These are phyloP conservation scores for Helicostylum pulchrum DNA, from an alignment of 192 early-diverging fungal species.

Conservation along the genomic window DNA sequence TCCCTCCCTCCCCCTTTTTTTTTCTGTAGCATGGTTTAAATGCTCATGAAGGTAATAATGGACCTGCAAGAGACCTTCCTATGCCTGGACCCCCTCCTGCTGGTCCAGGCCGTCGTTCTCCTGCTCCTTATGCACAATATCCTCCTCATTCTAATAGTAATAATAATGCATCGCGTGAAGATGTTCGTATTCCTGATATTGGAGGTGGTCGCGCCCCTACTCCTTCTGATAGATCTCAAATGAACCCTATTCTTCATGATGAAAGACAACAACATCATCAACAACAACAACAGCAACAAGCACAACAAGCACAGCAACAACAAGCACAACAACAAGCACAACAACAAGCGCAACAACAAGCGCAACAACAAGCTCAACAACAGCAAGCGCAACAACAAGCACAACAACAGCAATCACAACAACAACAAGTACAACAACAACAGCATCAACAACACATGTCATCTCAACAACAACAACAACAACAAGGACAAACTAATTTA, in stretches of 20 bases:
- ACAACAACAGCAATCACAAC: not conserved
- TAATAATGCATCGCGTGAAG: conserved; percentile 21
- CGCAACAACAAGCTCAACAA: not conserved
- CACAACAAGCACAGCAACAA: not conserved
- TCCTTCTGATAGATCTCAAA: conserved; percentile 36
- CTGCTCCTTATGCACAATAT: conserved; percentile 23
- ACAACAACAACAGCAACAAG: not conserved
- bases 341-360: conserved; percentile 3
- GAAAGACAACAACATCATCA: conserved; percentile 11
- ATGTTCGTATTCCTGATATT: conserved; percentile 39
- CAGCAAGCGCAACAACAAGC: not conserved
- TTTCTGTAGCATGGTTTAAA: conserved; percentile 8
- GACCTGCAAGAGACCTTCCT: conserved; percentile 32
- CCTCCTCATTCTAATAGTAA: not conserved
- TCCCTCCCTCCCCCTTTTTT: too few species aligned
- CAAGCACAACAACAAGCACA: not conserved
- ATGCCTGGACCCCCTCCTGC: conserved; percentile 27
- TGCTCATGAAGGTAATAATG: conserved; percentile 22
- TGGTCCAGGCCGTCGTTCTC: conserved; percentile 23
- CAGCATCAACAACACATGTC: not conserved
- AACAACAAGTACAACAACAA: not conserved
- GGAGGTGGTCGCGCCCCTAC: conserved; percentile 33
- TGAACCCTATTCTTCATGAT: conserved; percentile 38
- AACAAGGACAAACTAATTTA: conserved; percentile 9
- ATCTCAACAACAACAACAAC: not conserved